These are phyloP conservation scores for Backusella parvicylindrica DNA, from an alignment of 192 early-diverging fungal species.

Conservation along the genomic window DNA sequence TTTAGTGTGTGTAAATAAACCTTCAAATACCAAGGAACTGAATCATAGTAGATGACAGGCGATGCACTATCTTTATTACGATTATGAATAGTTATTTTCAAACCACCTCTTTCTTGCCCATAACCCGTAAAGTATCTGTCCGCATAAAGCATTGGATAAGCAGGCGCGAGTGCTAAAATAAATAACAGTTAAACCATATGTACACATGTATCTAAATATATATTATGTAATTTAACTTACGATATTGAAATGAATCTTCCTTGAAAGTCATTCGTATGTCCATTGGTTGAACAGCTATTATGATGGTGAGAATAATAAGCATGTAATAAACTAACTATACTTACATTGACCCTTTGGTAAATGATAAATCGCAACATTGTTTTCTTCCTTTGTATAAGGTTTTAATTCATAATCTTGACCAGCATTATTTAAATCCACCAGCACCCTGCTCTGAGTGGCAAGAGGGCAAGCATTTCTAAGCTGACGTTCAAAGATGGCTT, in stretches of 20 bases:
- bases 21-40: slow-evolving; percentile 90
- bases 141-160: slow-evolving; percentile 44
- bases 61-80: slow-evolving; percentile 38
- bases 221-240: slow-evolving; percentile 32
- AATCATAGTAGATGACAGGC: slow-evolving; percentile 65
- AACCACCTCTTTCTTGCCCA: slow-evolving; percentile 83
- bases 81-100: slow-evolving; percentile 76
- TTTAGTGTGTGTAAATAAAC: slow-evolving; percentile 87
- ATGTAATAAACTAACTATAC: background rate
- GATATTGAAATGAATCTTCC: slow-evolving; percentile 39
- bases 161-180: slow-evolving; percentile 25
- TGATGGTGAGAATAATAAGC: background rate
- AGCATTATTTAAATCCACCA: slow-evolving; percentile 36
- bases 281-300: background rate
- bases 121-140: slow-evolving; percentile 71
- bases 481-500: slow-evolving; percentile 43
- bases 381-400: slow-evolving; percentile 15
- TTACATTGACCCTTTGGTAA: slow-evolving; percentile 27
- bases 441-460: slow-evolving; percentile 40
- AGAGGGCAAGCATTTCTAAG: slow-evolving; percentile 48
- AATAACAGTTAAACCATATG: background rate
- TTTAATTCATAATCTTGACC: slow-evolving; percentile 22
- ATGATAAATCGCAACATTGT: slow-evolving; percentile 43
- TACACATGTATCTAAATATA: background rate
- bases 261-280: slow-evolving; percentile 54